These are phyloP conservation scores for Chernovozyma aurita DNA, from an alignment of 1,139 yeast genomes.

Conservation along the genomic window DNA sequence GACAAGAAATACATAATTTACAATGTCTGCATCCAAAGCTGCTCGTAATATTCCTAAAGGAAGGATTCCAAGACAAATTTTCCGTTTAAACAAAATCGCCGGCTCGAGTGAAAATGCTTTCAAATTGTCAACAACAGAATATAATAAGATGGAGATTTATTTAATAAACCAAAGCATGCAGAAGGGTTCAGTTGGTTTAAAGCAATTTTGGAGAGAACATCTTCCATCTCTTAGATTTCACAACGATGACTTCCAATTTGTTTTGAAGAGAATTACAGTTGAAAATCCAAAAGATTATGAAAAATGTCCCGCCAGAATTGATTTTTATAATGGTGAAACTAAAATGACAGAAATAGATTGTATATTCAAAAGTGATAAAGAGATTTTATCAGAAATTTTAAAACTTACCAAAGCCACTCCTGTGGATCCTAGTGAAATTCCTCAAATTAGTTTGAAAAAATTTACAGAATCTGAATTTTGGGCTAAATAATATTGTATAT, in stretches of 20 bases:
- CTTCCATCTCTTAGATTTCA: constrained; percentile 79
- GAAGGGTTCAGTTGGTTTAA: constrained; percentile 34
- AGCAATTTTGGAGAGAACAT: constrained; percentile 64
- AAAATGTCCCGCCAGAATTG: constrained; percentile 44
- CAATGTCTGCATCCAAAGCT: not conserved
- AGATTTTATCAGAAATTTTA: constrained; percentile 30
- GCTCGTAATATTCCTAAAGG: constrained; percentile 22
- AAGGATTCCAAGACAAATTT: constrained; percentile 28
- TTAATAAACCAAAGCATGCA: constrained; percentile 24
- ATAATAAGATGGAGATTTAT: constrained; percentile 25
- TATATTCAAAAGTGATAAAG: constrained; percentile 19
- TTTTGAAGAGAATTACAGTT: constrained; percentile 53
- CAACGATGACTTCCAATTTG: constrained; percentile 64
- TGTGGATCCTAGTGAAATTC: constrained; percentile 27
- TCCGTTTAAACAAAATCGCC: constrained; percentile 36
- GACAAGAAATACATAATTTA: no score
- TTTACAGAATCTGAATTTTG: not conserved
- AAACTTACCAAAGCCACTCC: constrained; percentile 26
- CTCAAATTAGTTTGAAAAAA: constrained; percentile 7
- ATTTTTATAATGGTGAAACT: constrained; percentile 21
- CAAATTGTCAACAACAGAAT: constrained; percentile 23
- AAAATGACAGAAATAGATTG: constrained; percentile 29
- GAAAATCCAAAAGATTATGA: constrained; percentile 34
- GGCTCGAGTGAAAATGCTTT: constrained; percentile 34
- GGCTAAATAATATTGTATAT: constrained; percentile 3